Evolutionary conservation across 2,329 filamentous ascomycete species (phyloP).

Genomic region (Rhynchosporium agropyri): DNA sequence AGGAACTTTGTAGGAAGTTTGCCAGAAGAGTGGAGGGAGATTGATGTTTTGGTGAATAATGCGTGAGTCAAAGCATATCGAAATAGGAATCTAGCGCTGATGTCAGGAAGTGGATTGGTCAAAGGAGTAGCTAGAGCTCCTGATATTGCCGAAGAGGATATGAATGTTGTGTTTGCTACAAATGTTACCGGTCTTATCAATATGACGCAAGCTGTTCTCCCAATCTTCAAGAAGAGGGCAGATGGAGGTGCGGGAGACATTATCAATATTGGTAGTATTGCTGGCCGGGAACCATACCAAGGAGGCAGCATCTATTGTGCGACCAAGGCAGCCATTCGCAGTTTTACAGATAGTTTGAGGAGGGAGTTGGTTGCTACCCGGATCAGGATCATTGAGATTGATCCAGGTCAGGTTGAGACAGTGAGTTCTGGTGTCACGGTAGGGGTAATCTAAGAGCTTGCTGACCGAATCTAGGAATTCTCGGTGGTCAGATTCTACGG

Average conservation of each 20-base stretch:
- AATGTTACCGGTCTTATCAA: conserved; percentile 95
- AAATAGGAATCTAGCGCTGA: conserved; percentile 16
- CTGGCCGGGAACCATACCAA: conserved; percentile 83
- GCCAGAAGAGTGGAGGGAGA: conserved; percentile 79
- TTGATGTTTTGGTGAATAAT: conserved; percentile 94
- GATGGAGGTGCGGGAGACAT: conserved; percentile 86
- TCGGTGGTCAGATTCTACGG: conserved; percentile 86
- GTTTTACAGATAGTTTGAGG: conserved; percentile 80
- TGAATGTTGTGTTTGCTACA: conserved; percentile 84
- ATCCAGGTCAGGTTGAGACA: conserved; percentile 92
- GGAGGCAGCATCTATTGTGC: conserved; percentile 93
- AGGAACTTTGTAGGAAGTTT: conserved; percentile 70
- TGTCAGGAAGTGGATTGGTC: conserved; percentile 70
- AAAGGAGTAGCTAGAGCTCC: conserved; percentile 86
- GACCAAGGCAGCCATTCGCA: conserved; percentile 84
- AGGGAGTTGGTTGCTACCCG: conserved; percentile 80
- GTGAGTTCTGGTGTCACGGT: conserved; percentile 46
- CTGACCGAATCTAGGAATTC: conserved; percentile 64
- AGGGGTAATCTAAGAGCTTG: conserved; percentile 3
- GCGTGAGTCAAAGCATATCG: conserved; percentile 51
- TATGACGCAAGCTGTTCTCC: conserved; percentile 90
- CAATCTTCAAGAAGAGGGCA: conserved; percentile 70
- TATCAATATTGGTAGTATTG: conserved; percentile 92
- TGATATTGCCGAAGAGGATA: conserved; percentile 79
- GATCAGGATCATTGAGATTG: conserved; percentile 84